A percentile compares a stretch with the other conserved stretches of the same genome.
phyloP scores from a whole-genome alignment of 2,329 filamentous ascomycete species.

The Fusarium sp. region DNA sequence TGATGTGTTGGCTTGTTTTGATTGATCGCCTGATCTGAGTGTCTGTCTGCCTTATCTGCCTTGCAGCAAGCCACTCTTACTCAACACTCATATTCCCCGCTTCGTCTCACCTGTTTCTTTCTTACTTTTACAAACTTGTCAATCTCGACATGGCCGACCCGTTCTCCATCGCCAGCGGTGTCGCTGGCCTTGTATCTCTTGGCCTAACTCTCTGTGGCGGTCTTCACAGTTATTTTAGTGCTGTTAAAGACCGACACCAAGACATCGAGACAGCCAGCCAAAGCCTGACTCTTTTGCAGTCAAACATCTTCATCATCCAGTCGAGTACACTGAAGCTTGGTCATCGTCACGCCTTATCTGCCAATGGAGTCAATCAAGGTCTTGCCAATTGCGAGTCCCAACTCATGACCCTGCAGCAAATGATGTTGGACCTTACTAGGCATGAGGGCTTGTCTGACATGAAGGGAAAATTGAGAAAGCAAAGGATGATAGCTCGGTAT shows the following conservation, averaged over 20 bases:
- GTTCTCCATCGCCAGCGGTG: not conserved
- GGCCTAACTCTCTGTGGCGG: not conserved
- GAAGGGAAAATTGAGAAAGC: not conserved
- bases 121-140: accelerated
- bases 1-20: not conserved
- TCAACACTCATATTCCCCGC: not conserved
- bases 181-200: slow-evolving; percentile 14
- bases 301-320: not conserved
- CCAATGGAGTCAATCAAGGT: not conserved
- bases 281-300: not conserved
- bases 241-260: not conserved
- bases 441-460: accelerated
- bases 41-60: not conserved
- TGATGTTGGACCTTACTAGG: accelerated
- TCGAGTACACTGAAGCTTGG: not conserved
- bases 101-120: accelerated
- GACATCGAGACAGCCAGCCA: not conserved
- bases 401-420: not conserved
- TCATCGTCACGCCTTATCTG: not conserved
- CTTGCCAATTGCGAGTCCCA: not conserved
- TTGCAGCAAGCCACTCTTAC: accelerated
- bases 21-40: not conserved
- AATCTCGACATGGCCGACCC: not conserved
- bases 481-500: not conserved
- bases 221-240: not conserved